Evolutionary conservation across 371 early-diverging fungal species (phyloP).

Genomic region (Mucor plumbeus): DNA sequence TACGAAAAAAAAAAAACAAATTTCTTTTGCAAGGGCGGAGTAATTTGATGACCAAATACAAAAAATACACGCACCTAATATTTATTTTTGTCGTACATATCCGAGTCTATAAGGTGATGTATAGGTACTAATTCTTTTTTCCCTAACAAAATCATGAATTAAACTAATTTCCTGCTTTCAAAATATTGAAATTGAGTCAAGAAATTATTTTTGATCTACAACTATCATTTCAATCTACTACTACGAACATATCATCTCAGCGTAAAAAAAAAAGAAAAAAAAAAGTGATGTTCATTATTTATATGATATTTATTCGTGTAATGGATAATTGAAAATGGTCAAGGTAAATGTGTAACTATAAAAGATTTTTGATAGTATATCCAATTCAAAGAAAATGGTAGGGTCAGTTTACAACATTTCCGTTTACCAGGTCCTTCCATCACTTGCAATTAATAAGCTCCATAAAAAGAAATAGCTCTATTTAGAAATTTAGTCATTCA

Average conservation of each 20-base stretch:
- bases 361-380: no score
- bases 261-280: not conserved
- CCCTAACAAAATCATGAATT: no score
- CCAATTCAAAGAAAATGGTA: no score
- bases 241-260: not conserved
- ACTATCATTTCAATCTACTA: not conserved
- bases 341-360: not conserved
- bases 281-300: not conserved
- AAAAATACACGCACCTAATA: constrained; percentile 7
- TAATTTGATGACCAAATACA: constrained; percentile 9
- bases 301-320: not conserved
- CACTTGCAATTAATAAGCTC: no score
- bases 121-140: not conserved
- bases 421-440: no score
- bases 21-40: constrained; percentile 8
- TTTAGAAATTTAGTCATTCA: no score
- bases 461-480: no score
- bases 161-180: not conserved
- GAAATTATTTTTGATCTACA: not conserved
- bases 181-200: not conserved
- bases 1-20: constrained; percentile 6
- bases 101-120: not conserved
- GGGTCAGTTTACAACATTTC: no score
- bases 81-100: constrained; percentile 10
- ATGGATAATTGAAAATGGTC: not conserved